Base-by-base conservation (phyloP, 768 basidiomycete species). In the Phanerochaete carnosa region DNA sequence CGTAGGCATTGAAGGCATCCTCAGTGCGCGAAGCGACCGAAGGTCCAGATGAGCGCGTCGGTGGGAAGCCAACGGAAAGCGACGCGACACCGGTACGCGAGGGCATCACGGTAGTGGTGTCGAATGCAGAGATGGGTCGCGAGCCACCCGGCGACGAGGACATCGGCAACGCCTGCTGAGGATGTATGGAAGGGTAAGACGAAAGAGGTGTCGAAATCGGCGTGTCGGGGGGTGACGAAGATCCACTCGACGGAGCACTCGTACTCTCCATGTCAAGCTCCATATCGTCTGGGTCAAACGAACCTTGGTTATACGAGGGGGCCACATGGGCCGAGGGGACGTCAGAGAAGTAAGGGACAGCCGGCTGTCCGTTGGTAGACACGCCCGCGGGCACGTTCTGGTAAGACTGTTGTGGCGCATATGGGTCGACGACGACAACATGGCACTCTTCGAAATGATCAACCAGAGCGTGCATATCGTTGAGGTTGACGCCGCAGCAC, bases 371-470 rank as follows among this genome's bases (percentile, higher is more conserved):
- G 58, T 55, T 35, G 46, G 53, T 22, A 46, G 66, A 52, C 43
- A 56, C 8, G 22, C 45, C 32, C 15, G 60, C 23, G 28, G 66
- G 53, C 13, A 59, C 45, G 25, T 64, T 46, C 53, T 61, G 62
- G 1, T 64, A 60, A 1, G 65, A 35, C 39, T 45, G 52, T n/a
- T 65, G 65, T 16, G 68, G 70, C 3, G 71, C 71, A 33, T 71
- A 75, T n/a, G 78, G 74, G 63, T 82, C 78, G 45, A 88, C 71
- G 60, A 93, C 85, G 69, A 91, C 82, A 70, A 95, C 90, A 71
- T 96, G 94, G 50, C 87, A 86, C 61, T 94, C 89, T 69, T 96
- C 94, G 65, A 95, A 95, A 70, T 96, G 94, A 73, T 95, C 92
- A 2, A 96, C 82, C 12, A 96, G 86, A 2, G 92, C 89, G 62